phyloP scores from a whole-genome alignment of 306 rosid species.

The Pterocarpus santalinus region DNA sequence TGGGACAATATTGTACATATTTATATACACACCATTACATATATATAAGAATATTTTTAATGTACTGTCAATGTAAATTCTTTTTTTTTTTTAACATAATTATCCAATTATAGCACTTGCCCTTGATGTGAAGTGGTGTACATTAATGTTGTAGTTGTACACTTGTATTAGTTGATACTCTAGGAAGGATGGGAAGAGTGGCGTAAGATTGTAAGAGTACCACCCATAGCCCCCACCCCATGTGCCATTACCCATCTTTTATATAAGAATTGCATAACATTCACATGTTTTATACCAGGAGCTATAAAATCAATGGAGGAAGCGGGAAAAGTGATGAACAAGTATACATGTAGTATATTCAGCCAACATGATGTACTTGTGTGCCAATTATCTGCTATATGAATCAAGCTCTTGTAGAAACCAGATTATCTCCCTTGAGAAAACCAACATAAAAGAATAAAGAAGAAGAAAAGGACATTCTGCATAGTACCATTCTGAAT shows the following conservation, averaged over 20 bases:
- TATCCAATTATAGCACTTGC: too few relatives aligned
- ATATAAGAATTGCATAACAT: background rate
- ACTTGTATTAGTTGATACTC: slow-evolving; percentile 27
- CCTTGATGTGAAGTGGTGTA: background rate
- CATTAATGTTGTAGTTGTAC: background rate
- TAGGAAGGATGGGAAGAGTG: slow-evolving; percentile 42
- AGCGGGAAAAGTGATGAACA: background rate
- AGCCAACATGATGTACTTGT: background rate
- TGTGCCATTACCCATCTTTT: slow-evolving; percentile 46
- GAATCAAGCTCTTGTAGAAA: background rate
- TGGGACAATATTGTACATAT: slow-evolving; percentile 40
- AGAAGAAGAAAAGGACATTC: background rate
- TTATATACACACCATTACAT: background rate
- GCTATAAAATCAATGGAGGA: slow-evolving; percentile 10
- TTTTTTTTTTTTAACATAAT: too few relatives aligned
- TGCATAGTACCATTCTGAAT: background rate
- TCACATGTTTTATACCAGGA: slow-evolving; percentile 15
- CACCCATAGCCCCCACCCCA: slow-evolving; percentile 49
- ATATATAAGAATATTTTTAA: too few relatives aligned
- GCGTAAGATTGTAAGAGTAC: slow-evolving; percentile 16
- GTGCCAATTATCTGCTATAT: slow-evolving; percentile 4
- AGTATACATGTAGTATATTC: background rate
- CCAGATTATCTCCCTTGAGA: background rate
- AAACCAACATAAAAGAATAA: background rate
- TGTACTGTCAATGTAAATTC: too few relatives aligned